Evolutionary conservation across 345 rosid genomes (phyloP), one percentile per base, ranked within the genome.

Genomic region (Eucalyptus caleyi): DNA sequence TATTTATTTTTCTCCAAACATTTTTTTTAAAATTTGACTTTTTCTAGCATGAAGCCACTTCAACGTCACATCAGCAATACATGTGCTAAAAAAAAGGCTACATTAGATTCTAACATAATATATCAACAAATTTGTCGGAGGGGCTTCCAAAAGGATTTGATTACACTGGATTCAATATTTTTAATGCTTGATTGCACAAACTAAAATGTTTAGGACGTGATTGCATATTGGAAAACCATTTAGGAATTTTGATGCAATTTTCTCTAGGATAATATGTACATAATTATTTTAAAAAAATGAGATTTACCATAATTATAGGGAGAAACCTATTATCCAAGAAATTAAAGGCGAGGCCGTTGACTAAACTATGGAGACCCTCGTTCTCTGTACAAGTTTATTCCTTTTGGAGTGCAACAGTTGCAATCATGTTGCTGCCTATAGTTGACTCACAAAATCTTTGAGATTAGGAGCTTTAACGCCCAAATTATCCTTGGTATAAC

Each of bases 271-370:
- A 65, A 65, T 65, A 65, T n/a, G 2, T 65, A n/a, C 21, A 65
- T 65, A 77, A 77, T 37, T 77, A 40, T 24, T 21, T 45, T 2
- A 3, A 19, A 72, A 72, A 77, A 21, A 77, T 40, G 83, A 77
- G 88, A 91, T 90, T 90, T 87, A 91, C 88, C 81, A 87, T 89
- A 88, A 37, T 89, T 88, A 86, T 87, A 92, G 11, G 88, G 86
- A 67, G 40, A 67, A 32, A 67, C 24, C 42, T 32, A 67, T 67
- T 67, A 32, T 32, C 80, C 42, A 32, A 67, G 42, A 69, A 69
- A 69, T 69, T 69, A 34, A 34, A 34, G 81, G 14, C 21, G 81
- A 81, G 42, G 47, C 87, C 86, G 34, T 82, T 82, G 72, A 42
- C 50, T 90, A 89, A 91, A 92, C 83, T 27, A 23, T 40, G 24